A percentile compares a stretch with the other conserved stretches of the same genome.
These are phyloP conservation scores for Aspergillus udagawae DNA, from an alignment of 2,329 filamentous ascomycete species.

Conservation along the genomic window DNA sequence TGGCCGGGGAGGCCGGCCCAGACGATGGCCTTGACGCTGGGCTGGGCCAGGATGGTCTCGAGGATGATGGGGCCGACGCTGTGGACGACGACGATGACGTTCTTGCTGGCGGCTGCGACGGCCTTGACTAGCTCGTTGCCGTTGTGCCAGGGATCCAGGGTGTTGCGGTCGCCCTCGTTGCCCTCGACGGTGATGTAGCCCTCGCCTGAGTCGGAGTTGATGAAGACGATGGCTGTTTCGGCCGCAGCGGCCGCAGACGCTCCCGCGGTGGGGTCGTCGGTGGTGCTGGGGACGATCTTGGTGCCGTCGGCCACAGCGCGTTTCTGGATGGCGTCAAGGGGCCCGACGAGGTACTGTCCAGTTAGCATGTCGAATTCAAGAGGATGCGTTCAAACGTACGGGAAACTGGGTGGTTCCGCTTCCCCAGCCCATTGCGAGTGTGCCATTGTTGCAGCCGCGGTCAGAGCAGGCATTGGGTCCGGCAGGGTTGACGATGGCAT, in stretches of 20 bases:
- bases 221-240: slow-evolving; percentile 46
- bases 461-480: slow-evolving; percentile 55
- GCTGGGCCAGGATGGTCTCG: slow-evolving; percentile 51
- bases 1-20: slow-evolving; percentile 62
- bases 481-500: slow-evolving; percentile 43
- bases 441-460: slow-evolving; percentile 63
- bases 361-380: background rate
- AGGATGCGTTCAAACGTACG: slow-evolving; percentile 1
- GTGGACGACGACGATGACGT: slow-evolving; percentile 62
- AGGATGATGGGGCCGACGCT: slow-evolving; percentile 60
- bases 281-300: slow-evolving; percentile 40
- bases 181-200: slow-evolving; percentile 50
- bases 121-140: slow-evolving; percentile 43
- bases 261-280: slow-evolving; percentile 34
- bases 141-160: slow-evolving; percentile 24
- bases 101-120: slow-evolving; percentile 56
- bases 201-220: slow-evolving; percentile 47
- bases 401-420: slow-evolving; percentile 69
- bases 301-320: slow-evolving; percentile 36
- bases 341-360: slow-evolving; percentile 40
- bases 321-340: slow-evolving; percentile 40
- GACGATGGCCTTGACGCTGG: slow-evolving; percentile 61
- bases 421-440: slow-evolving; percentile 70
- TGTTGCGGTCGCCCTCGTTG: slow-evolving; percentile 52
- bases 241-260: slow-evolving; percentile 35